phyloP scores from a whole-genome alignment of 257 asterid genomes.

The Solanum rostratum region DNA sequence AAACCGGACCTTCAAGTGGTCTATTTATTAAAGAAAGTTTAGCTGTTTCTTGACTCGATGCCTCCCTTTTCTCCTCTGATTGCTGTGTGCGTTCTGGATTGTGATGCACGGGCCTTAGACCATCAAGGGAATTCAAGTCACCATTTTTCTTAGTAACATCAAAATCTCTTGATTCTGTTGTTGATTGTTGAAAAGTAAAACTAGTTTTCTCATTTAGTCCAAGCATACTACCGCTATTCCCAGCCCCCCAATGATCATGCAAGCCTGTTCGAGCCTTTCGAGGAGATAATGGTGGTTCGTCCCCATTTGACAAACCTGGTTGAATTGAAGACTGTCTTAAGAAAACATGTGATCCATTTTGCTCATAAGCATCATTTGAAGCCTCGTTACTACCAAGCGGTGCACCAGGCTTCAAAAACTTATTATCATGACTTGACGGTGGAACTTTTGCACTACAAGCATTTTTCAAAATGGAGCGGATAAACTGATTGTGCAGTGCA shows the following conservation, averaged over 20 bases:
- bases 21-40: slow-evolving; percentile 20
- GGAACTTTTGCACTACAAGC: slow-evolving; percentile 49
- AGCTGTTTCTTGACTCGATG: slow-evolving; percentile 5
- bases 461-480: slow-evolving; percentile 47
- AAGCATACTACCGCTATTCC: slow-evolving; percentile 45
- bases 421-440: slow-evolving; percentile 24
- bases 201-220: slow-evolving; percentile 41
- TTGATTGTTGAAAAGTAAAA: slow-evolving; percentile 23
- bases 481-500: slow-evolving; percentile 56
- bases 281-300: slow-evolving; percentile 43
- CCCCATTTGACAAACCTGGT: slow-evolving; percentile 37
- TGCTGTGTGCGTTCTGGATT: background rate
- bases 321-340: slow-evolving; percentile 21
- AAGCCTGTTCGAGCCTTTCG: slow-evolving; percentile 42
- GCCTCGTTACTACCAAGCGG: slow-evolving; percentile 15
- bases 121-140: slow-evolving; percentile 22
- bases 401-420: slow-evolving; percentile 12
- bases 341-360: slow-evolving; percentile 27
- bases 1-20: slow-evolving; percentile 27
- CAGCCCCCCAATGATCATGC: slow-evolving; percentile 38
- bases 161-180: slow-evolving; percentile 20
- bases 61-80: slow-evolving; percentile 14
- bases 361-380: slow-evolving; percentile 17
- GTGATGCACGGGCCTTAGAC: slow-evolving; percentile 24
- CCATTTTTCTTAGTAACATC: slow-evolving; percentile 41